Evolutionary conservation across 371 early-diverging fungal genomes (phyloP), one percentile per base, ranked within the genome.

Genomic region (Blakeslea trispora): DNA sequence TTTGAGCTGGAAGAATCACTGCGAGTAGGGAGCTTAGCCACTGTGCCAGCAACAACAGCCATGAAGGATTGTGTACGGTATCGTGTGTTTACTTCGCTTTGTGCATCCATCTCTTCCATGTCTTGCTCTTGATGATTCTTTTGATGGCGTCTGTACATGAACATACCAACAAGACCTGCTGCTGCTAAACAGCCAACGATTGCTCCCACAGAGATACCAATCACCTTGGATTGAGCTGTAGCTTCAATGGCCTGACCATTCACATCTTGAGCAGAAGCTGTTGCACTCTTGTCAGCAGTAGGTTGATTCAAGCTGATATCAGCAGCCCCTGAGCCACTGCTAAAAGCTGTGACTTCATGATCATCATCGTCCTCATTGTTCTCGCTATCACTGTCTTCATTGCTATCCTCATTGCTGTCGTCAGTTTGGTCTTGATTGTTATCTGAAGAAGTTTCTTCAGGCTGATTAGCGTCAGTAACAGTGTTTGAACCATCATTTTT

Each of bases 111-210:
- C 9, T 50, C 61, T 21, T 65, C 69, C 14, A 51, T 18, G 14
- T 64, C 53, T 48, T 65, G 62, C 15, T 65, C 62, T 10, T 64
- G 42, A 5, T 37, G 39, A 9, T 47, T 46, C 9, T 37, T 57
- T 58, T 72, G 65, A 9, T 62, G 61, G 24, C 63, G 66, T 4
- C 53, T 54, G 19, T 66, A 67, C 22, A 73, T 63, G 37, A 73
- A 67, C 69, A 73, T 69, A 13, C 74, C 74, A 1, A 70, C 74
- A n/a, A 73, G 42, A 23, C 74, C 74, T 28, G 61, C 74, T n/a
- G 74, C 74, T 11, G 74, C 74, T 34, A 69, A 49, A 53, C 70
- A 69, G 21, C 74, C 74, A 35, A 60, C 64, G 18, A 61, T 62
- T 11, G 67, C 74, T 37, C 70, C 74, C 31, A 73, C 48, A 18